phyloP scores from a whole-genome alignment of 257 asterid species.

The Solanum bulbocastanum region DNA sequence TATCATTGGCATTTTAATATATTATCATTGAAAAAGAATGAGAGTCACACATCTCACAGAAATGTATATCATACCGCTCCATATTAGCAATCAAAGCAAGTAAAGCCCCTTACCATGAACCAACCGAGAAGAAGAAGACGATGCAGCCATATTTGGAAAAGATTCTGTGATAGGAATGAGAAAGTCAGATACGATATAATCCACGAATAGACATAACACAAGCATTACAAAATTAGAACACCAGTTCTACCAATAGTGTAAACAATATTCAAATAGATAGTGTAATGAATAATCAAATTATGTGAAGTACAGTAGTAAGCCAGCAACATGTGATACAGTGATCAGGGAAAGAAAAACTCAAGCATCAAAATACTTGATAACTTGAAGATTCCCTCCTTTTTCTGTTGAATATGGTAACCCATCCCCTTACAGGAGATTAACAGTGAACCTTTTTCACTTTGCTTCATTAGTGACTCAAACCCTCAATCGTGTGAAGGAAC shows the following conservation, averaged over 20 bases:
- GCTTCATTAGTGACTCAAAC: neutral
- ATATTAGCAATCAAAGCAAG: neutral
- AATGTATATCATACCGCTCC: neutral
- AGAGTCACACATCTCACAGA: neutral
- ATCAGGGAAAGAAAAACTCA: neutral
- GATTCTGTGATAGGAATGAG: neutral
- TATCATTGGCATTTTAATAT: neutral
- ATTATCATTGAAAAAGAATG: neutral
- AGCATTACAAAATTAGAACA: neutral
- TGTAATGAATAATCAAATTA: neutral
- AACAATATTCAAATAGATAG: neutral
- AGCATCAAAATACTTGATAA: neutral
- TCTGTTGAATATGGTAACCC: neutral
- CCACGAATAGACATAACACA: neutral
- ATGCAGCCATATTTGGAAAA: conserved; percentile 1
- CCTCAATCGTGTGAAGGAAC: neutral
- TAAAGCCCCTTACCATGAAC: conserved; percentile 1
- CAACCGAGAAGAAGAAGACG: conserved; percentile 5
- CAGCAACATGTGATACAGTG: neutral
- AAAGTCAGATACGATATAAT: neutral
- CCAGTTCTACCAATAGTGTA: neutral
- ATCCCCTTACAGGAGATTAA: neutral
- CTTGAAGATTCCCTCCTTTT: neutral
- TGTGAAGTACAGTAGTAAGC: neutral
- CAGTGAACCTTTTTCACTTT: neutral